These are phyloP conservation scores for Dactylis glomerata DNA, from an alignment of 176 grass and related monocot genomes.

Conservation along the genomic window DNA sequence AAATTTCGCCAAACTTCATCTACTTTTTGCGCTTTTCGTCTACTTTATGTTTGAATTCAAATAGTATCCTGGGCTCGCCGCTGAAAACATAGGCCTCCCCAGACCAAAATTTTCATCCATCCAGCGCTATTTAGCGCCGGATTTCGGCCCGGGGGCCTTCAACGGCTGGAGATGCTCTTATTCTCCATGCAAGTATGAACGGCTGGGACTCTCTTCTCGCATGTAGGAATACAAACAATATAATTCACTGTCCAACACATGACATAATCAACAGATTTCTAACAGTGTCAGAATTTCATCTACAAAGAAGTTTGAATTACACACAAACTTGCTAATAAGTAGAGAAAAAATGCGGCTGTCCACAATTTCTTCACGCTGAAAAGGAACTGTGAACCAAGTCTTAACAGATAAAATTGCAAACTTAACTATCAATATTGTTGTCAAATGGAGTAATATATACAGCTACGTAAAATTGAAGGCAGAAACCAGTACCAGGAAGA, in stretches of 20 bases:
- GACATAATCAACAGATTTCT: neutral
- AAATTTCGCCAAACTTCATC: too few species aligned
- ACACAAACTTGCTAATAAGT: neutral
- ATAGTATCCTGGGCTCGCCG: too few species aligned
- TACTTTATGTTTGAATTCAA: too few species aligned
- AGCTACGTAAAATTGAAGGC: slow-evolving; percentile 14
- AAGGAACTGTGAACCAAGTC: neutral
- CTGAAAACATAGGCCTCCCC: too few species aligned
- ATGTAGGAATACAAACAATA: too few species aligned
- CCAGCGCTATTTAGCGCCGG: too few species aligned
- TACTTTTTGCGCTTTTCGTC: too few species aligned
- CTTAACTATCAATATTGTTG: slow-evolving; percentile 32
- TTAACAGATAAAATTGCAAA: slow-evolving; percentile 22
- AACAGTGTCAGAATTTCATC: neutral
- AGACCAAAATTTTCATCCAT: too few species aligned
- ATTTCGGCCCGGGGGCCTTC: too few species aligned
- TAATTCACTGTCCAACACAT: neutral
- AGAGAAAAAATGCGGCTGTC: neutral
- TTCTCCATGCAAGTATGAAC: too few species aligned
- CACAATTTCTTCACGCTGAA: neutral
- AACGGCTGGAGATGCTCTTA: too few species aligned
- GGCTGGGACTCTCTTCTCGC: too few species aligned
- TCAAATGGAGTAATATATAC: slow-evolving; percentile 33
- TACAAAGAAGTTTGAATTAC: neutral
- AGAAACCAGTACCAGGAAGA: neutral